Conservation (phyloP, 768 basidiomycete genomes). For the Hericium alpestre region DNA sequence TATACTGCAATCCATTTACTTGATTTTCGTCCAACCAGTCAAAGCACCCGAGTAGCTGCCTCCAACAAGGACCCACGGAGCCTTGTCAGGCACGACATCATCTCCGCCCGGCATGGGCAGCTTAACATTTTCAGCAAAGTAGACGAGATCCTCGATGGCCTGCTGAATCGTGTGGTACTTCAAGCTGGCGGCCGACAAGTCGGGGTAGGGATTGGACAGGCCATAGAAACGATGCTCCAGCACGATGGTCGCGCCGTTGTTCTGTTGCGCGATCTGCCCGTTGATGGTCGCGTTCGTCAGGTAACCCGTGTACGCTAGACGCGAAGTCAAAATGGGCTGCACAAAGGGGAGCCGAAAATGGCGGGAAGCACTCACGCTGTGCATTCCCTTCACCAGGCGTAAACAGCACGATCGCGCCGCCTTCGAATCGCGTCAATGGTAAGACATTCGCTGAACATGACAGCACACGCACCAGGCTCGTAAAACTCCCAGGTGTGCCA, state of each 20-base stretch:
- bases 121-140: conserved; percentile 55
- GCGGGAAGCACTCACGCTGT: not conserved
- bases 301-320: conserved; percentile 22
- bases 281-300: conserved; percentile 55
- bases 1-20: conserved; percentile 24
- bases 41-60: conserved; percentile 35
- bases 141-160: conserved; percentile 61
- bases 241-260: conserved; percentile 54
- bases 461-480: conserved; percentile 22
- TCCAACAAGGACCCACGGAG: conserved; percentile 33
- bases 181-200: conserved; percentile 50
- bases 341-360: not conserved
- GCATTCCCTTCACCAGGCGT: conserved; percentile 62
- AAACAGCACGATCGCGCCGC: conserved; percentile 51
- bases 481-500: conserved; percentile 66
- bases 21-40: conserved; percentile 61
- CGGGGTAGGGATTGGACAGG: conserved; percentile 55
- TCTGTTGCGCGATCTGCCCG: conserved; percentile 55
- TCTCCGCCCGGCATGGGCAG: conserved; percentile 62
- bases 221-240: conserved; percentile 72
- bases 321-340: not conserved
- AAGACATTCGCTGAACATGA: too few relatives aligned
- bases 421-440: not conserved
- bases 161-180: conserved; percentile 59
- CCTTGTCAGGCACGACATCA: conserved; percentile 41